Evolutionary conservation across 805 yeast species (phyloP).

Genomic region (Nakazawaea holstii): DNA sequence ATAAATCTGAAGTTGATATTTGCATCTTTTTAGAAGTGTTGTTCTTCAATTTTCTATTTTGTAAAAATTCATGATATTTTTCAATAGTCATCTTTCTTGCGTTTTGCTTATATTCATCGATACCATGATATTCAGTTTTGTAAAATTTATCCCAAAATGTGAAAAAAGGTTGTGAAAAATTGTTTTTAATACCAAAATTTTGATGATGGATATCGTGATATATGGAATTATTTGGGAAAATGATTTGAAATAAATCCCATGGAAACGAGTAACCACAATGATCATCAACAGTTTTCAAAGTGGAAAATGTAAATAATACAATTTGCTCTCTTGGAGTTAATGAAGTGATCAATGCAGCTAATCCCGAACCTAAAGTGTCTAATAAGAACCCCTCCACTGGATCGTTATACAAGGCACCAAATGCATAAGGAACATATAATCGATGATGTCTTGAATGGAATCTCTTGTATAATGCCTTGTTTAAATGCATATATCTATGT

Average conservation of each 20-base stretch:
- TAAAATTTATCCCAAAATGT: slow-evolving; percentile 82
- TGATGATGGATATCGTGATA: slow-evolving; percentile 98
- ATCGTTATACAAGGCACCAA: slow-evolving; percentile 92
- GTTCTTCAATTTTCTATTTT: slow-evolving; percentile 25
- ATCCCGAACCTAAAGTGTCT: slow-evolving; percentile 89
- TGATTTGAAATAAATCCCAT: slow-evolving; percentile 79
- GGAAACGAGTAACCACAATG: slow-evolving; percentile 98
- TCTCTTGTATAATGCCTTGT: slow-evolving; percentile 65
- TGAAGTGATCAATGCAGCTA: slow-evolving; percentile 59
- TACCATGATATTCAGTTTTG: slow-evolving; percentile 65
- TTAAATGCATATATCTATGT: slow-evolving; percentile 85
- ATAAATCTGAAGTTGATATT: neutral
- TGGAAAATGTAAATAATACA: slow-evolving; percentile 76
- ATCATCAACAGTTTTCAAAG: slow-evolving; percentile 95
- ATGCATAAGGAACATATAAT: slow-evolving; percentile 93
- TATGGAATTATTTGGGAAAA: slow-evolving; percentile 93
- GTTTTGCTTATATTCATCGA: slow-evolving; percentile 57
- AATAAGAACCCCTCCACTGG: slow-evolving; percentile 90
- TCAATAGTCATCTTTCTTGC: slow-evolving; percentile 65
- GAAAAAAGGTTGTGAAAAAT: slow-evolving; percentile 95
- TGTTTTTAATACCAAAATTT: slow-evolving; percentile 87
- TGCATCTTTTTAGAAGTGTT: neutral
- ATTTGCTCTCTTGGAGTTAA: slow-evolving; percentile 75
- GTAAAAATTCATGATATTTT: slow-evolving; percentile 56
- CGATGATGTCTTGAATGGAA: slow-evolving; percentile 95